phyloP scores from a whole-genome alignment of 2,329 filamentous ascomycete genomes.

The Hymenoscyphus salicellus region DNA sequence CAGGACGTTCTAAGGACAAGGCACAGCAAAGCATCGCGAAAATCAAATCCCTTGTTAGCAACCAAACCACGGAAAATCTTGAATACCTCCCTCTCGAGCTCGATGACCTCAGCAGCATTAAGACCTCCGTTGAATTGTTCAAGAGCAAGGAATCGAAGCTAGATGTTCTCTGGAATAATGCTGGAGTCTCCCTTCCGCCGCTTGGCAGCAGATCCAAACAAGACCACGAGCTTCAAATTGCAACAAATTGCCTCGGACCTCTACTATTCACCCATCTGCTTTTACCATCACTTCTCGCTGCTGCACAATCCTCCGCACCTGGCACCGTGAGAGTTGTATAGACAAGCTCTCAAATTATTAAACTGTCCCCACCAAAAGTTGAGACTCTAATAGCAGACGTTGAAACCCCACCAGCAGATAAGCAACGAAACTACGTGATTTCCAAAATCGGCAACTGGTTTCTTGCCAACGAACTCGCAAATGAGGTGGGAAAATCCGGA shows the following conservation, averaged over 20 bases:
- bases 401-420: background rate
- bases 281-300: slow-evolving; percentile 30
- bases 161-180: slow-evolving; percentile 40
- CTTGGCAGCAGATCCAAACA: slow-evolving; percentile 15
- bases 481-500: slow-evolving; percentile 4
- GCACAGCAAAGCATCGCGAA: slow-evolving; percentile 37
- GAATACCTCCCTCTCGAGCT: slow-evolving; percentile 39
- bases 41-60: slow-evolving; percentile 31
- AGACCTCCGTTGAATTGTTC: slow-evolving; percentile 37
- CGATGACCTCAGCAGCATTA: slow-evolving; percentile 38
- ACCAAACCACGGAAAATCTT: slow-evolving; percentile 32
- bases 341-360: slow-evolving; percentile 11
- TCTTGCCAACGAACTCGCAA: slow-evolving; percentile 18
- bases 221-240: slow-evolving; percentile 21
- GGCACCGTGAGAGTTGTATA: slow-evolving; percentile 19
- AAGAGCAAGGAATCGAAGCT: slow-evolving; percentile 35
- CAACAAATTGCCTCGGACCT: slow-evolving; percentile 16
- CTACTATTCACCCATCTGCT: slow-evolving; percentile 33
- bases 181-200: slow-evolving; percentile 20
- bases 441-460: slow-evolving; percentile 26
- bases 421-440: slow-evolving; percentile 15
- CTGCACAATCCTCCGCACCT: background rate
- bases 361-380: slow-evolving; percentile 7
- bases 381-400: slow-evolving; percentile 9
- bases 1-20: slow-evolving; percentile 41